phyloP scores from a whole-genome alignment of 495 filamentous ascomycete genomes.

The Aspergillus homomorphus region DNA sequence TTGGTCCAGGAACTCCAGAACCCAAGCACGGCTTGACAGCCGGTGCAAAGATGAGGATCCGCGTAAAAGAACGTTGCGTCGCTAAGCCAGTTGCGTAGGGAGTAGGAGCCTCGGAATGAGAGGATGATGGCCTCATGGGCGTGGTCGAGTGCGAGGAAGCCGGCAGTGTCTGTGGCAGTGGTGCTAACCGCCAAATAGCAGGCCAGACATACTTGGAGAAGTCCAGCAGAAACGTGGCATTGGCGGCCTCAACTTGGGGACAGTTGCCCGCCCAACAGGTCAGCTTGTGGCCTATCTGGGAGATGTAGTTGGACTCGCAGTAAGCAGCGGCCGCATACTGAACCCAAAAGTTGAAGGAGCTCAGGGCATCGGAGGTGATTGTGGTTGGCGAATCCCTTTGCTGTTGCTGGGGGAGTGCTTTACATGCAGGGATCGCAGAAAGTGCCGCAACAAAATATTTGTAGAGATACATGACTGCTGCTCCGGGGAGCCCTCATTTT shows the following conservation, averaged over 20 bases:
- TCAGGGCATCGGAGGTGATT: background rate
- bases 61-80: conserved; percentile 45
- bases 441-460: background rate
- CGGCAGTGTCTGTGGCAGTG: conserved; percentile 55
- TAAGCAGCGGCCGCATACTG: conserved; percentile 67
- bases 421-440: background rate
- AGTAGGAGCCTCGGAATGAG: conserved; percentile 62
- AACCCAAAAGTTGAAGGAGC: conserved; percentile 57
- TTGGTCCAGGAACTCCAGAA: conserved; percentile 53
- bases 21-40: conserved; percentile 49
- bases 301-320: conserved; percentile 52
- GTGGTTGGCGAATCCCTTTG: background rate
- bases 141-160: conserved; percentile 61
- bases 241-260: conserved; percentile 50
- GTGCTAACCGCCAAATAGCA: conserved; percentile 38
- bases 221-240: conserved; percentile 50
- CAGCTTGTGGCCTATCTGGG: conserved; percentile 42
- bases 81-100: conserved; percentile 63
- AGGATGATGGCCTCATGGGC: conserved; percentile 58
- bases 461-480: background rate
- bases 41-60: conserved; percentile 42
- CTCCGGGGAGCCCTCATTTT: too few relatives aligned
- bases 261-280: conserved; percentile 55
- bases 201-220: conserved; percentile 55
- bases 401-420: background rate